Conservation (phyloP, 805 yeast species). For the Tetrapisispora fleetii region DNA sequence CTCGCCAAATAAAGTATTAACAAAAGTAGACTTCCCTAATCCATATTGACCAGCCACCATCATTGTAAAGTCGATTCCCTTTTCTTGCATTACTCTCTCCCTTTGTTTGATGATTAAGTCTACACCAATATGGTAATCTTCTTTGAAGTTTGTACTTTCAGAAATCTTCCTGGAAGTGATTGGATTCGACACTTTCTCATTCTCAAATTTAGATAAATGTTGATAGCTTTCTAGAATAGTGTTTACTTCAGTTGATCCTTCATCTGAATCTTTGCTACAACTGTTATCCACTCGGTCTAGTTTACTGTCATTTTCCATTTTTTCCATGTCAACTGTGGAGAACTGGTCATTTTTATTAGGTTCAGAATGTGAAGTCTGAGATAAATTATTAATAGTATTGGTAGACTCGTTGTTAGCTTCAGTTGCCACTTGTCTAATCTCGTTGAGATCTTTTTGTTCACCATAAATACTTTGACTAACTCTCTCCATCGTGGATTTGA, state of each 20-base stretch:
- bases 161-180: neutral
- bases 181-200: neutral
- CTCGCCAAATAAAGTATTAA: constrained; percentile 65
- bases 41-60: constrained; percentile 86
- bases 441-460: too few relatives aligned
- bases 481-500: too few relatives aligned
- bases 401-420: too few relatives aligned
- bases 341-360: too few relatives aligned
- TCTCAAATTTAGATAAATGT: neutral
- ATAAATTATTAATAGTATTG: too few relatives aligned
- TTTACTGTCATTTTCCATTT: neutral
- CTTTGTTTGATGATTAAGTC: constrained; percentile 23
- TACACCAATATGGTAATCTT: constrained; percentile 18
- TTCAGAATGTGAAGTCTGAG: too few relatives aligned
- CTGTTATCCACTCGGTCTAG: neutral
- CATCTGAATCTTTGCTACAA: neutral
- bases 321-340: too few relatives aligned
- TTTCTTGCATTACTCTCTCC: constrained; percentile 30
- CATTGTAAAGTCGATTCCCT: constrained; percentile 68
- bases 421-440: too few relatives aligned
- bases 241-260: neutral
- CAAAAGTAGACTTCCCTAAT: constrained; percentile 70
- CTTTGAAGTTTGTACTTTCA: neutral
- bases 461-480: too few relatives aligned
- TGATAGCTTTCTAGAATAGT: constrained; percentile 1